Conservation (phyloP, 2,329 filamentous ascomycete species). For the Sclerotinia minor region DNA sequence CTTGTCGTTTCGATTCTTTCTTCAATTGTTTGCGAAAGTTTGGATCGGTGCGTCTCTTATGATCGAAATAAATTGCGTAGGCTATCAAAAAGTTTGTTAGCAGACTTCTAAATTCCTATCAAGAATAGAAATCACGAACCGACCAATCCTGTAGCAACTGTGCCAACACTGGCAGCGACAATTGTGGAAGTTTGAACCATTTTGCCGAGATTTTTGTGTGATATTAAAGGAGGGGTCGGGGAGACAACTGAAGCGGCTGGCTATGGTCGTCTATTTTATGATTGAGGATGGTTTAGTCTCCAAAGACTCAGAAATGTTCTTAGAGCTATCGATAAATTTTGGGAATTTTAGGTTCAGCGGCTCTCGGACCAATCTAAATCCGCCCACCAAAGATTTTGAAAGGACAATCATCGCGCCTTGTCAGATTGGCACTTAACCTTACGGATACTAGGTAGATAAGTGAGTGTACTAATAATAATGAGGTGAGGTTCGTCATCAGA, state of each 20-base stretch:
- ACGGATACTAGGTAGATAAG: neutral
- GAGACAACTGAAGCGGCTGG: constrained; percentile 18
- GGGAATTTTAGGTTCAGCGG: constrained; percentile 23
- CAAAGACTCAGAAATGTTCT: constrained; percentile 27
- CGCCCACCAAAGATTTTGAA: constrained; percentile 12
- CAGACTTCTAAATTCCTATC: neutral
- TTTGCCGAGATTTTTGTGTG: constrained; percentile 29
- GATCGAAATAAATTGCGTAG: constrained; percentile 69
- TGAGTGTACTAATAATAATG: no score
- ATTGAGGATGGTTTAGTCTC: constrained; percentile 10
- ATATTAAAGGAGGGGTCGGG: constrained; percentile 8
- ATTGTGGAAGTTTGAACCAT: constrained; percentile 55
- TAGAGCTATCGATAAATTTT: constrained; percentile 27
- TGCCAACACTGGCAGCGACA: constrained; percentile 62
- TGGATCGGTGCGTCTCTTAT: constrained; percentile 62
- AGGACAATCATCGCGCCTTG: constrained; percentile 4
- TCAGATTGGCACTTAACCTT: neutral
- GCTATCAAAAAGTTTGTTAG: constrained; percentile 46
- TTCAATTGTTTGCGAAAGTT: constrained; percentile 69
- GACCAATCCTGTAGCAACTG: constrained; percentile 58
- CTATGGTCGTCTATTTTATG: constrained; percentile 18
- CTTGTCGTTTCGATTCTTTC: constrained; percentile 72
- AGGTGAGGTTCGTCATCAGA: neutral
- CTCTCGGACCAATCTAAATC: constrained; percentile 25
- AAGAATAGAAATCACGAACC: constrained; percentile 47